A percentile compares a stretch with the other conserved stretches of the same genome.
Conservation (phyloP, 768 basidiomycete species). For the Artomyces pyxidatus region DNA sequence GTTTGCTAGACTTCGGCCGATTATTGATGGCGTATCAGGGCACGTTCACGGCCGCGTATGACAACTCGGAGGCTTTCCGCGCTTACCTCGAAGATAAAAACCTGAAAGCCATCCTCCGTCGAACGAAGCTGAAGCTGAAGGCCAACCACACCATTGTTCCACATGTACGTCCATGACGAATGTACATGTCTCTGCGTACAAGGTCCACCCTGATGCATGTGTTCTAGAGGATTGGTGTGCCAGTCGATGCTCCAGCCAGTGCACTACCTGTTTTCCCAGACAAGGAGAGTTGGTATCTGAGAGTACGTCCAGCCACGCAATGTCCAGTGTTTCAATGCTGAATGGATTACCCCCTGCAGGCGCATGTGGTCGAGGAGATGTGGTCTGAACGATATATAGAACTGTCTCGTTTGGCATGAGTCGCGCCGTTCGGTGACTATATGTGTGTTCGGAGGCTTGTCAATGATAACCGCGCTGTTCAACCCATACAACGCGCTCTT, state of each 20-base stretch:
- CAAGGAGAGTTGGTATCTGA: not conserved
- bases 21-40: not conserved
- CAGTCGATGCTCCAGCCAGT: not conserved
- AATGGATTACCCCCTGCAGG: too few species aligned
- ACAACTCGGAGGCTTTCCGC: not conserved
- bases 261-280: not conserved
- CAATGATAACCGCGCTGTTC: too few species aligned
- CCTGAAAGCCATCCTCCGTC: not conserved
- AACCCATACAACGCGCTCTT: too few species aligned
- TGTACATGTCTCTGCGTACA: not conserved
- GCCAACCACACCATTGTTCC: not conserved
- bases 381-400: too few species aligned
- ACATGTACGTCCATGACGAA: not conserved
- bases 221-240: not conserved
- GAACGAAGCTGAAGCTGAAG: not conserved
- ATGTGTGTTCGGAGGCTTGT: too few species aligned
- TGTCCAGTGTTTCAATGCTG: too few species aligned
- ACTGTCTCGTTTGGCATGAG: too few species aligned
- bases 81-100: not conserved
- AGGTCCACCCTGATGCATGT: too few species aligned
- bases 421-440: too few species aligned
- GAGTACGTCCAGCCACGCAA: too few species aligned
- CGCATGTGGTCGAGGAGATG: too few species aligned
- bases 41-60: not conserved
- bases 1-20: not conserved